Percentiles rank a stretch among this genome's conserved stretches.
Conservation (phyloP, 2,329 filamentous ascomycete genomes). For the Cladosporium sp. region DNA sequence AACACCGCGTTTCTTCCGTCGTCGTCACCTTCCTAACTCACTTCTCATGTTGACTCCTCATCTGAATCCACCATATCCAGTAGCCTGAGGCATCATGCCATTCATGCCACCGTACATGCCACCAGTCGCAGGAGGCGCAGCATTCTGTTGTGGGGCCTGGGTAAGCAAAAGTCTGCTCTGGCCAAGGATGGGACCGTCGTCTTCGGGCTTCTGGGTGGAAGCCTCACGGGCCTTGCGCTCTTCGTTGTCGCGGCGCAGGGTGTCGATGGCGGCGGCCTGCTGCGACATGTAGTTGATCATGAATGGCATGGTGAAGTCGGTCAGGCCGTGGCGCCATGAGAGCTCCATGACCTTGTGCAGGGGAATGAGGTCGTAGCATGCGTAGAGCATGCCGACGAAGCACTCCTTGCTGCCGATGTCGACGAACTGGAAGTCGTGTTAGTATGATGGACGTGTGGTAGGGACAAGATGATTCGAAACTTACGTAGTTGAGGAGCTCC, state of each 20-base stretch:
- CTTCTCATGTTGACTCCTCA: slow-evolving; percentile 15
- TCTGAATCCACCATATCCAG: slow-evolving; percentile 44
- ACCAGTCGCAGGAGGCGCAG: slow-evolving; percentile 63
- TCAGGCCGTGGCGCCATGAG: slow-evolving; percentile 91
- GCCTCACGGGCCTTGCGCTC: slow-evolving; percentile 73
- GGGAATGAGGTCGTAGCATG: slow-evolving; percentile 95
- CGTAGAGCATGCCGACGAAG: slow-evolving; percentile 99
- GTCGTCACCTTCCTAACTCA: not conserved
- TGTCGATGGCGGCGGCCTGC: slow-evolving; percentile 81
- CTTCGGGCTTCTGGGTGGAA: slow-evolving; percentile 83
- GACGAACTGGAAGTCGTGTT: slow-evolving; percentile 69
- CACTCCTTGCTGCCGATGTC: slow-evolving; percentile 98
- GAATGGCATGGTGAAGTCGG: slow-evolving; percentile 99
- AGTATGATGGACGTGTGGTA: not conserved
- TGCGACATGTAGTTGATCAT: slow-evolving; percentile 98
- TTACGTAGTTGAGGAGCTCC: slow-evolving; percentile 93
- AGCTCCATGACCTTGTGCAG: slow-evolving; percentile 92
- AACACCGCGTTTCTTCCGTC: not conserved
- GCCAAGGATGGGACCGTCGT: slow-evolving; percentile 90
- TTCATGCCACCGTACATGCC: slow-evolving; percentile 59
- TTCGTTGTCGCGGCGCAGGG: slow-evolving; percentile 93
- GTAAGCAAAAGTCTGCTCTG: slow-evolving; percentile 92
- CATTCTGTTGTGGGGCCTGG: slow-evolving; percentile 69
- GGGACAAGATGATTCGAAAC: slow-evolving; percentile 49
- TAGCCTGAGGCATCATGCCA: slow-evolving; percentile 85